A percentile compares a stretch with the other conserved stretches of the same genome.
phyloP scores from a whole-genome alignment of 768 basidiomycete genomes.

The Lentinula guzmanii region DNA sequence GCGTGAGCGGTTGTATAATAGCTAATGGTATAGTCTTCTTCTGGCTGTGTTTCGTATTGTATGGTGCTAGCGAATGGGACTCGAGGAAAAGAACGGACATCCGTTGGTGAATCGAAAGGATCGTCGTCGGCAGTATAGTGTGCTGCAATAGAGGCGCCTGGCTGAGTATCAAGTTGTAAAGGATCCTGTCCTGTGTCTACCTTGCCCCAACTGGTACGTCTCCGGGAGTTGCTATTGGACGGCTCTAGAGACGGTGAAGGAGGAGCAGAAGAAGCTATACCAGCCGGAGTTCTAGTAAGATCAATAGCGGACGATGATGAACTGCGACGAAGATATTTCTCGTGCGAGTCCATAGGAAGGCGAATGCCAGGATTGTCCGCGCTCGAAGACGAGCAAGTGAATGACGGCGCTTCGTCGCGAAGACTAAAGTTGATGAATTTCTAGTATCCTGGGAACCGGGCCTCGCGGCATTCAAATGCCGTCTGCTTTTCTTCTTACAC shows the following conservation, averaged over 20 bases:
- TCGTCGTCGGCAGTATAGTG: conserved; percentile 26
- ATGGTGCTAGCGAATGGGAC: conserved; percentile 25
- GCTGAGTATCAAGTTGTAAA: conserved; percentile 27
- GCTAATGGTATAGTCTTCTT: conserved; percentile 14
- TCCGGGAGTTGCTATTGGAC: conserved; percentile 41
- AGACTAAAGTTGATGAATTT: background rate
- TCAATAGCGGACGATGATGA: conserved; percentile 55
- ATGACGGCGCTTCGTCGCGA: background rate
- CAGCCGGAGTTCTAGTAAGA: conserved; percentile 39
- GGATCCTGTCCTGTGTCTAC: conserved; percentile 42
- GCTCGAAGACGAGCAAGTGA: background rate
- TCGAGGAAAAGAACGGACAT: conserved; percentile 22
- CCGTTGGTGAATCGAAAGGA: conserved; percentile 41
- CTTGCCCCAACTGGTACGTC: conserved; percentile 55
- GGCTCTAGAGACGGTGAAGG: conserved; percentile 55
- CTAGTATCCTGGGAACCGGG: background rate
- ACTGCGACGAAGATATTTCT: background rate
- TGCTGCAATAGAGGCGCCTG: conserved; percentile 15
- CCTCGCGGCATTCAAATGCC: background rate
- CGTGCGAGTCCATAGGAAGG: conserved; percentile 4
- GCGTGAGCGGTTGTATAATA: conserved; percentile 37
- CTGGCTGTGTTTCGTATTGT: conserved; percentile 25
- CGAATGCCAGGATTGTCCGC: background rate
- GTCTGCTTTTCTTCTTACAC: background rate
- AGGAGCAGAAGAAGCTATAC: conserved; percentile 37